Evolutionary conservation across 106 monocot genomes (phyloP), one percentile per base, ranked within the genome.

Genomic region (Phalaenopsis aphrodite): DNA sequence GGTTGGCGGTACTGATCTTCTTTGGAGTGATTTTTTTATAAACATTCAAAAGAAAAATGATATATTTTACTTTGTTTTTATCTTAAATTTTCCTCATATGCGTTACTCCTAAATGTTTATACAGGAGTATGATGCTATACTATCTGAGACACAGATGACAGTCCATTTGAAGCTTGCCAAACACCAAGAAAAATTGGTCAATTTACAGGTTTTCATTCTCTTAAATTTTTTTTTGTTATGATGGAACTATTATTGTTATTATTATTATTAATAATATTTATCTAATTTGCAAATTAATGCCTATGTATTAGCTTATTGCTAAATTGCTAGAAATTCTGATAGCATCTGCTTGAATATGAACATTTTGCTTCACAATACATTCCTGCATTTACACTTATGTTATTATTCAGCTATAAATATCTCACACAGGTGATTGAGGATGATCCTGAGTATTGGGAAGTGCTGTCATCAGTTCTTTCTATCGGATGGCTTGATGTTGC

Each of bases 401-500:
- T 30, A 74, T 42, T 12, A 45, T 5, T 49, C 42, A 30, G 49
- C 76, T 76, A 76, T 48, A 52, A 21, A 69, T 80, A 19, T 75
- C 7, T 39, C 42, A 36, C 11, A 68, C 83, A 98, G 98, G 85
- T 91, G 39, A 72, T 94, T 84, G 98, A 98, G 85, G 88, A 94
- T 91, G 92, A 98, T 80, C 84, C 84, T 79, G 92, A 88, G 76
- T 98, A 94, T 66, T 98, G 98, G 98, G 91, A 89, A 79, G 98
- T 90, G 77, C 43, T 98, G 76, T 89, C 92, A 76, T 81, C 80
- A 82, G 92, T 90, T 56, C 88, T 98, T 84, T 78, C 98, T 15
- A 89, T 98, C 78, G 98, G 98, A 15, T 98, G 98, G 98, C 90
- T 98, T 84, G 92, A 98, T n/a, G 76, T 87, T 88, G 98, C 87